Percentiles rank a stretch among this genome's conserved stretches.
Evolutionary conservation across 108 stramenopile genomes (phyloP).

Genomic region (Phaeodactylum tricornutum): DNA sequence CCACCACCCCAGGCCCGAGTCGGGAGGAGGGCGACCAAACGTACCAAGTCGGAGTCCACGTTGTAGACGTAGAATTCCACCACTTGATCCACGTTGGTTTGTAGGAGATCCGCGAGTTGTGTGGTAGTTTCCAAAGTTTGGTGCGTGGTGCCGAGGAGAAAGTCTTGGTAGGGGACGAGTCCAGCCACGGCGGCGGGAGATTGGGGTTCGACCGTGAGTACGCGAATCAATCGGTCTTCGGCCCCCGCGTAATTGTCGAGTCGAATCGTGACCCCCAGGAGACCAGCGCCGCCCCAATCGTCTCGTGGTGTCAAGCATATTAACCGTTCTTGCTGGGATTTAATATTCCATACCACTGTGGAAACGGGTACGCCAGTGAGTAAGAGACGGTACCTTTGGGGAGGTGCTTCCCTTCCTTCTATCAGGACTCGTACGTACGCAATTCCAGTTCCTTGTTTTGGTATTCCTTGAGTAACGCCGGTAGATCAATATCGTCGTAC

Average conservation of each 20-base stretch:
- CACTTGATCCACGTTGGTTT: slow-evolving; percentile 59
- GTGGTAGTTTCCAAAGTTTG: slow-evolving; percentile 39
- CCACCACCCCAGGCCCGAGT: slow-evolving; percentile 79
- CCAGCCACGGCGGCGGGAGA: slow-evolving; percentile 64
- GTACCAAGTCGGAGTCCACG: slow-evolving; percentile 78
- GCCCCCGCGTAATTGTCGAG: slow-evolving; percentile 87
- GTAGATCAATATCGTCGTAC: slow-evolving; percentile 77
- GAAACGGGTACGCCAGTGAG: neutral
- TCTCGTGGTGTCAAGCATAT: slow-evolving; percentile 70
- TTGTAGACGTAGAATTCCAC: slow-evolving; percentile 94
- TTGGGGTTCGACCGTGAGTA: slow-evolving; percentile 56
- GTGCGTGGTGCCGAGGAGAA: slow-evolving; percentile 66
- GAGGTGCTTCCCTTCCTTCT: neutral
- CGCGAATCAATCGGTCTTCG: slow-evolving; percentile 73
- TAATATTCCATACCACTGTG: slow-evolving; percentile 81
- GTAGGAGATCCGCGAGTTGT: slow-evolving; percentile 54
- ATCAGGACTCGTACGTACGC: slow-evolving; percentile 24
- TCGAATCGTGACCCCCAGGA: slow-evolving; percentile 93
- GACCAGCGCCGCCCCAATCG: slow-evolving; percentile 89
- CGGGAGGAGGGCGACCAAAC: slow-evolving; percentile 82
- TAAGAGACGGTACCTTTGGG: neutral
- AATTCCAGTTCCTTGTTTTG: slow-evolving; percentile 43
- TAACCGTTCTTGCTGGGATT: slow-evolving; percentile 60
- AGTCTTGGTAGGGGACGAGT: slow-evolving; percentile 45
- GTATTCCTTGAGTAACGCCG: slow-evolving; percentile 42